A percentile compares a stretch with the other conserved stretches of the same genome.
Conservation (phyloP, 169 alveolate genomes). For the Neospora caninum region DNA sequence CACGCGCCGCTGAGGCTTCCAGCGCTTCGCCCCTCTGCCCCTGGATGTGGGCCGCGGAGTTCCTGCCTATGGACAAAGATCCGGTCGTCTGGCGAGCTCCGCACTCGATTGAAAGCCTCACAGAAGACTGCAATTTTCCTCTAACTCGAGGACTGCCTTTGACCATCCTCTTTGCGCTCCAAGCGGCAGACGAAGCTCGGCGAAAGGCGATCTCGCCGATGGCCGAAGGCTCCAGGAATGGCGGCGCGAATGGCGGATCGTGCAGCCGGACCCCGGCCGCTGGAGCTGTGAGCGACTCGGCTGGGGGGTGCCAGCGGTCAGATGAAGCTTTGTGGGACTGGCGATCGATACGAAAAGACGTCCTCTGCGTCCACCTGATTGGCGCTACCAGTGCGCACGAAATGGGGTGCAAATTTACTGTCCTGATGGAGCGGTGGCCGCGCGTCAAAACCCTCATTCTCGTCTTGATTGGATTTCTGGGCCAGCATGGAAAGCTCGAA, state of each 20-base stretch:
- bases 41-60: constrained; percentile 49
- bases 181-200: constrained; percentile 6
- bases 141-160: constrained; percentile 53
- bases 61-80: constrained; percentile 9
- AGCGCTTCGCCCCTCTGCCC: not conserved
- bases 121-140: constrained; percentile 63
- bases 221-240: not conserved
- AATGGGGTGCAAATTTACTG: constrained; percentile 44
- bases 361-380: constrained; percentile 36
- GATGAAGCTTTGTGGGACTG: not conserved
- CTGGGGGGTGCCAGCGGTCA: not conserved
- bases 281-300: not conserved
- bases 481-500: not conserved
- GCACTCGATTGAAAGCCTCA: constrained; percentile 46
- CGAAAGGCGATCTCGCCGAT: not conserved
- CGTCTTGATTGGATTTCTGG: constrained; percentile 38
- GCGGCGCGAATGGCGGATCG: too few species aligned
- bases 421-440: constrained; percentile 46
- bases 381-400: constrained; percentile 43
- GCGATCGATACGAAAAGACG: constrained; percentile 3
- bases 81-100: constrained; percentile 44
- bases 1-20: not conserved
- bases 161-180: constrained; percentile 48
- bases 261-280: too few species aligned
- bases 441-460: constrained; percentile 25